Conservation (phyloP, 306 rosid species). For the Parietaria judaica region DNA sequence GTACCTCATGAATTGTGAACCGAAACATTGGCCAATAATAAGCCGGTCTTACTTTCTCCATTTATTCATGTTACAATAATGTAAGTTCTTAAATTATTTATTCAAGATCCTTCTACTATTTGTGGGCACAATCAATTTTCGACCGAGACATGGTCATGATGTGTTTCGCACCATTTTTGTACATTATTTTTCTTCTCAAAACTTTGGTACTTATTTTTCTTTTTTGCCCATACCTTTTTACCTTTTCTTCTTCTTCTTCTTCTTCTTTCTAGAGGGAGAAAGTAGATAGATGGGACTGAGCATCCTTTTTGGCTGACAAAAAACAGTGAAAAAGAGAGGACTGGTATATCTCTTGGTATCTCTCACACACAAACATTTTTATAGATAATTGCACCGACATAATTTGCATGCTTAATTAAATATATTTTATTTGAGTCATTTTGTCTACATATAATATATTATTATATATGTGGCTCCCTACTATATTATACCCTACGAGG, state of each 20-base stretch:
- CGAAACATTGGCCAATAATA: neutral
- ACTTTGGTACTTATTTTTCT: too few species aligned
- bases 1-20: neutral
- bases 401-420: too few species aligned
- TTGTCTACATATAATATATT: too few species aligned
- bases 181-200: too few species aligned
- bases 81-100: neutral
- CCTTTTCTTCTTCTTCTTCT: too few species aligned
- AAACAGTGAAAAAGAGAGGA: neutral
- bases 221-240: too few species aligned
- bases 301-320: neutral
- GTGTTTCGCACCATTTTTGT: too few species aligned
- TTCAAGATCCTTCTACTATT: neutral
- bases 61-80: neutral
- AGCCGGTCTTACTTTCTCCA: neutral
- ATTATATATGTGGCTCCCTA: too few species aligned
- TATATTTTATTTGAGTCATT: too few species aligned
- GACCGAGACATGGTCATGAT: too few species aligned
- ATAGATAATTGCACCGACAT: neutral
- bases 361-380: neutral
- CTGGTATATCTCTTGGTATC: neutral
- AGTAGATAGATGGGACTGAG: conserved; percentile 1
- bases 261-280: too few species aligned
- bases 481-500: too few species aligned
- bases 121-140: neutral